phyloP scores from a whole-genome alignment of 2,329 filamentous ascomycete species.

The Elsinoe australis region DNA sequence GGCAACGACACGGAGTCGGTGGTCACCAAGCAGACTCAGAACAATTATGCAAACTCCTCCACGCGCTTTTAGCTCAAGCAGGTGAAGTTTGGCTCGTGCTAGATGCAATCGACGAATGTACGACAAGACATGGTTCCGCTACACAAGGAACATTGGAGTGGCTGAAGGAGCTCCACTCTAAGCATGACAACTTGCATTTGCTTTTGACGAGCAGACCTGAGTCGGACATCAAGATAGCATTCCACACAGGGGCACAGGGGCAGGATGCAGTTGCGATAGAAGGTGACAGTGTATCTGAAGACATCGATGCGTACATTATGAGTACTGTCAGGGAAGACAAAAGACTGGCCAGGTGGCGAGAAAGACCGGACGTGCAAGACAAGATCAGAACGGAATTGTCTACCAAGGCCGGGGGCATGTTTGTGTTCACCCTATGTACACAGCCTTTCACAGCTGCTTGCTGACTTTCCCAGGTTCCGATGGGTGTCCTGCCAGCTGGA shows the following conservation, averaged over 20 bases:
- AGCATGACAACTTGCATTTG: not conserved
- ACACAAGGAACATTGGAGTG: not conserved
- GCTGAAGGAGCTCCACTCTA: not conserved
- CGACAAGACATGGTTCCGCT: not conserved
- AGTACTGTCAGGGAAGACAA: not conserved
- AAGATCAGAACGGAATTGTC: conserved; percentile 1
- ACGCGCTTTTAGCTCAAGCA: not conserved
- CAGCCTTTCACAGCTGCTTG: no score
- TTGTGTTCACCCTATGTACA: not conserved
- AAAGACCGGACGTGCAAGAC: not conserved
- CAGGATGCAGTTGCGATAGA: not conserved
- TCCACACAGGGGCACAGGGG: not conserved
- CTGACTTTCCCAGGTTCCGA: not conserved
- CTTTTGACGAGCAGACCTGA: not conserved
- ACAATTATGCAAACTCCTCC: not conserved
- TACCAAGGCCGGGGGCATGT: not conserved
- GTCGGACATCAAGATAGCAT: not conserved
- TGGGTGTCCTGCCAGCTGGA: not conserved
- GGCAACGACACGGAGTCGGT: not conserved
- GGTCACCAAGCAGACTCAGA: not conserved
- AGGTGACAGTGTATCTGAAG: not conserved
- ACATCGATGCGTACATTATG: not conserved
- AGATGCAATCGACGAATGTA: not conserved
- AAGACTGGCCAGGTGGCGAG: not conserved
- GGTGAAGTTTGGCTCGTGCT: not conserved